Base-by-base conservation (phyloP, 176 grass and related monocot genomes). In the Oropetium thomaeum region DNA sequence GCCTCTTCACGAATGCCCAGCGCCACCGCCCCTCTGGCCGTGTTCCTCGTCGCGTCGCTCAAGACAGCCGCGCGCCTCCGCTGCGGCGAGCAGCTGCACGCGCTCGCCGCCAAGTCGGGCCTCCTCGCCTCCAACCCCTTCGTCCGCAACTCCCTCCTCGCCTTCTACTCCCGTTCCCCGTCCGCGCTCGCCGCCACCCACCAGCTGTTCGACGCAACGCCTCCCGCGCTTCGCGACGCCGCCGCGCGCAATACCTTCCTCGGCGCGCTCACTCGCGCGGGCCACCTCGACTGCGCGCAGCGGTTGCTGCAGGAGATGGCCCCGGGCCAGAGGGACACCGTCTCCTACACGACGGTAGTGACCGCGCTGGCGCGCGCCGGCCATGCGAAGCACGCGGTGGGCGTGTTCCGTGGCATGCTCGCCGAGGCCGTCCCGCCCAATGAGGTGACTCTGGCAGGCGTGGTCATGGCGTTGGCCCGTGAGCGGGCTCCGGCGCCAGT, bases 131-230 rank as follows among this genome's bases (percentile, higher is more conserved):
- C 69, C 80, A 88, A 87, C 58, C 41, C 53, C 19, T 92, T 92
- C 78, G 86, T 91, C 30, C 92, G 87, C 83, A 91, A 88, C 83
- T 88, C 92, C 44, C 77, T 96, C 49, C 86, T 96, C 81, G 70
- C 82, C 44, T 82, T 80, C 70, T 96, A 92, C 57, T 73, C 86
- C 13, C 79, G 86, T 0, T 51, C 61, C 20, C 52, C 78, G 9
- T 41, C 72, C 39, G 11, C 58, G 42, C 70, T 82, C 6, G 49
- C 65, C 7, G 19, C 58, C 17, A 76, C 80, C 39, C 73, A 44
- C 81, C 77, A 60, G 33, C 77, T 96, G 54, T 92, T 96, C 89
- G 77, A 73, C 32, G 77, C 73, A 84, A 82, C 67, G 0, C 61
- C 83, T 55, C 27, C 13, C 0, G 0, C 48, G 6, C 60, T 57